Conservation (phyloP, 495 filamentous ascomycete species). For the Penicillium simplicissimum region DNA sequence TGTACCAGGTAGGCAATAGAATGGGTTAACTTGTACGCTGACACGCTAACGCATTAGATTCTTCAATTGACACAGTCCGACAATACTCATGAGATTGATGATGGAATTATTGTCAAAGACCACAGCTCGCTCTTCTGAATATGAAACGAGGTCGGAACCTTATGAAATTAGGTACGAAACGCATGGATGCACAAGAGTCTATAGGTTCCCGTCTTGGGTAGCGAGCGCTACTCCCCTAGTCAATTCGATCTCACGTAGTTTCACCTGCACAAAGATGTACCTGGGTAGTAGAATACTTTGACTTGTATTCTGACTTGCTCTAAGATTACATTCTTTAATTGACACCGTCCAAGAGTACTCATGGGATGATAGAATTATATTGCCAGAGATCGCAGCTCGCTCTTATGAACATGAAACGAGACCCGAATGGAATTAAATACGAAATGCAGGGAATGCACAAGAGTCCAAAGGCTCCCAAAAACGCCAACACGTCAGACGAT, state of each 20-base stretch:
- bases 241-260: too few relatives aligned
- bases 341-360: neutral
- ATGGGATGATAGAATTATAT: slow-evolving; percentile 35
- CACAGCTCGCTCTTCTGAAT: slow-evolving; percentile 7
- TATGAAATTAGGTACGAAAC: neutral
- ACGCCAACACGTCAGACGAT: slow-evolving; percentile 4
- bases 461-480: neutral
- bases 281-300: too few relatives aligned
- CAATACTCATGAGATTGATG: slow-evolving; percentile 30
- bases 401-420: slow-evolving; percentile 1
- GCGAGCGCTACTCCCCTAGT: too few relatives aligned
- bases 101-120: slow-evolving; percentile 27
- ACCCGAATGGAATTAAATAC: neutral
- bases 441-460: neutral
- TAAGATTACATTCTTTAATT: neutral
- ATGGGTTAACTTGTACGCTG: too few relatives aligned
- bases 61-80: too few relatives aligned
- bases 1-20: too few relatives aligned
- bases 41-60: too few relatives aligned
- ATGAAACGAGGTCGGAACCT: neutral
- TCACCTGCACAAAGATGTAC: too few relatives aligned
- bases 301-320: too few relatives aligned
- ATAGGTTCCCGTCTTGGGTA: neutral
- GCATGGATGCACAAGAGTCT: neutral
- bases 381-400: slow-evolving; percentile 18